Percentiles rank a stretch among this genome's conserved stretches.
Evolutionary conservation across 495 filamentous ascomycete species (phyloP).

Genomic region (Rhizodiscina lignyota): DNA sequence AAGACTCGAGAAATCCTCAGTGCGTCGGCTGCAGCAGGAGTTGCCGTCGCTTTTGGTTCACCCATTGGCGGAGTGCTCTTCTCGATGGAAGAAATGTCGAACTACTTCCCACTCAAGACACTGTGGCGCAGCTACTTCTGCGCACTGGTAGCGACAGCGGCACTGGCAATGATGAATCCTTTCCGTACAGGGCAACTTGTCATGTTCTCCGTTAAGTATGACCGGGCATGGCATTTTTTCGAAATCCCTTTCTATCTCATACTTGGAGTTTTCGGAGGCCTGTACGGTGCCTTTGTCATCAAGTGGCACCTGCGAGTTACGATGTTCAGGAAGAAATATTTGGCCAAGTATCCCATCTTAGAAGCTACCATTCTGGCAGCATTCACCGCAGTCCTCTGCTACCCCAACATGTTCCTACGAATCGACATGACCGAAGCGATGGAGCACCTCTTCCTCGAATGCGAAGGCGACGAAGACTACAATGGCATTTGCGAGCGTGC

Average conservation of each 20-base stretch:
- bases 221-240: slow-evolving; percentile 95
- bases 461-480: slow-evolving; percentile 84
- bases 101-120: slow-evolving; percentile 90
- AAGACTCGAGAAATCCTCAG: slow-evolving; percentile 93
- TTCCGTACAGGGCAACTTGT: slow-evolving; percentile 96
- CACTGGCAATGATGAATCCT: slow-evolving; percentile 89
- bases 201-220: slow-evolving; percentile 97
- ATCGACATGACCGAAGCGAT: slow-evolving; percentile 99
- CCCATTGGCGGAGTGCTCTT: slow-evolving; percentile 95
- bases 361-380: slow-evolving; percentile 74
- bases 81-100: slow-evolving; percentile 83
- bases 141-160: slow-evolving; percentile 86
- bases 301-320: slow-evolving; percentile 92
- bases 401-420: slow-evolving; percentile 84
- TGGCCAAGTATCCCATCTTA: slow-evolving; percentile 68
- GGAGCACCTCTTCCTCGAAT: slow-evolving; percentile 93
- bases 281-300: slow-evolving; percentile 95
- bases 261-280: slow-evolving; percentile 80
- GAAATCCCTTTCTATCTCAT: slow-evolving; percentile 86
- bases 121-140: slow-evolving; percentile 98
- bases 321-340: slow-evolving; percentile 88
- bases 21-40: slow-evolving; percentile 86
- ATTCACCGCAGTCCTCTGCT: slow-evolving; percentile 78
- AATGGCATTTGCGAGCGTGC: slow-evolving; percentile 73
- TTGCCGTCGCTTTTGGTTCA: slow-evolving; percentile 92